Conservation (phyloP, 345 rosid species). For the Rhizophora mangle region DNA sequence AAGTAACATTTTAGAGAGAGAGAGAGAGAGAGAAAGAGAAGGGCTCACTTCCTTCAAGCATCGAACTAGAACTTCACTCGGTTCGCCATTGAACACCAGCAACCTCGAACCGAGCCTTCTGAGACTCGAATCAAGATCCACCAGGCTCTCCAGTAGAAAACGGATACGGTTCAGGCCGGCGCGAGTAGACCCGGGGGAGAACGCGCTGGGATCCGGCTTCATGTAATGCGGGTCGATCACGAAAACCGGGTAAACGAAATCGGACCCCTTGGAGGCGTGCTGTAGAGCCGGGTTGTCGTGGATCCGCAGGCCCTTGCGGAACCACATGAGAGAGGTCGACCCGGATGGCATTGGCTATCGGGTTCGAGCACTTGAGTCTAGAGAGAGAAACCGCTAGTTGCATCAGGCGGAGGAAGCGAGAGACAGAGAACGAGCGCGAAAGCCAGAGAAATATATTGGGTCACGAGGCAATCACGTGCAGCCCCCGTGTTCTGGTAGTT, state of each 20-base stretch:
- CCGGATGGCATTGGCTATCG: conserved; percentile 39
- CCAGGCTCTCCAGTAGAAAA: conserved; percentile 75
- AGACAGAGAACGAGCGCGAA: not conserved
- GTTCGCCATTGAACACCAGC: conserved; percentile 63
- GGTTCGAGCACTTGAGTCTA: conserved; percentile 6
- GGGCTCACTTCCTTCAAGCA: conserved; percentile 67
- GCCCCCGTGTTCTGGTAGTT: not conserved
- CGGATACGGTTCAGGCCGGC: conserved; percentile 78
- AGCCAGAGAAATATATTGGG: too few species aligned
- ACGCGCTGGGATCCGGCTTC: conserved; percentile 62
- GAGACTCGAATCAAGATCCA: conserved; percentile 57
- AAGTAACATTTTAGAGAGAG: too few species aligned
- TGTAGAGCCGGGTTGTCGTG: conserved; percentile 93
- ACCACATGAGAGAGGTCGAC: conserved; percentile 80
- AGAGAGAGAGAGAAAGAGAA: not conserved
- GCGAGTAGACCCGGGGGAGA: conserved; percentile 66
- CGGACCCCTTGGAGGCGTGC: conserved; percentile 50
- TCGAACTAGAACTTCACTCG: conserved; percentile 53
- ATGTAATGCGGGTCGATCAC: conserved; percentile 87
- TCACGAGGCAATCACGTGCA: too few species aligned
- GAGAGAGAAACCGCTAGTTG: conserved; percentile 12
- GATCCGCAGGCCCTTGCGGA: conserved; percentile 83
- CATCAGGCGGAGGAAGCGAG: not conserved
- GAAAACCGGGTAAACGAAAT: conserved; percentile 65
- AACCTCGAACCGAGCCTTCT: conserved; percentile 62